Evolutionary conservation across 352 stramenopile species (phyloP).

Genomic region (Globisporangium parvum): DNA sequence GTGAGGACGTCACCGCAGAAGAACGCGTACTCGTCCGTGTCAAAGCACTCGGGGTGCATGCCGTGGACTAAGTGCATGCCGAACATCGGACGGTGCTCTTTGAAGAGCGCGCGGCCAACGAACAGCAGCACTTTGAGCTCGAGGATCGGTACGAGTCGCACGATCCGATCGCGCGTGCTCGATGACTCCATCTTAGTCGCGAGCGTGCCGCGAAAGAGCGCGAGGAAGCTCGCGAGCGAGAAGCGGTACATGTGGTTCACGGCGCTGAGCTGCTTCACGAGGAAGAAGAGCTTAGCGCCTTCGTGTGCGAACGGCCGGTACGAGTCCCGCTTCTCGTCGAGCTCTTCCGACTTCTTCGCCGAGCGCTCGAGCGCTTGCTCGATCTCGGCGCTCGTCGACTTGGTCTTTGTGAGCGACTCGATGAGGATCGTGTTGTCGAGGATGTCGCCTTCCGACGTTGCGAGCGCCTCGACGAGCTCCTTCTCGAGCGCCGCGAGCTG

Average conservation of each 20-base stretch:
- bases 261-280: slow-evolving; percentile 85
- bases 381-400: slow-evolving; percentile 90
- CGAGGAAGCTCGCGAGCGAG: slow-evolving; percentile 87
- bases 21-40: slow-evolving; percentile 91
- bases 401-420: slow-evolving; percentile 92
- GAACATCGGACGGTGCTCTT: slow-evolving; percentile 92
- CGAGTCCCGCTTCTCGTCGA: slow-evolving; percentile 90
- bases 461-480: slow-evolving; percentile 89
- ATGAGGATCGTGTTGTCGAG: slow-evolving; percentile 93
- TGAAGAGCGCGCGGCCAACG: slow-evolving; percentile 90
- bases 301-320: slow-evolving; percentile 88
- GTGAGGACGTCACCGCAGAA: slow-evolving; percentile 86
- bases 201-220: slow-evolving; percentile 82
- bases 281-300: slow-evolving; percentile 91
- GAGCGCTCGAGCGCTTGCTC: slow-evolving; percentile 84
- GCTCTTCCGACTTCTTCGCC: slow-evolving; percentile 84
- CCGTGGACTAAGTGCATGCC: slow-evolving; percentile 91
- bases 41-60: slow-evolving; percentile 90
- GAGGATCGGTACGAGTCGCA: slow-evolving; percentile 78
- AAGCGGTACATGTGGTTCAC: slow-evolving; percentile 97
- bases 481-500: slow-evolving; percentile 92
- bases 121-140: slow-evolving; percentile 90
- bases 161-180: slow-evolving; percentile 76
- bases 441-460: slow-evolving; percentile 93
- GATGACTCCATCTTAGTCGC: slow-evolving; percentile 74